These are phyloP conservation scores for Bruguiera parviflora DNA, from an alignment of 345 rosid genomes.

Conservation along the genomic window DNA sequence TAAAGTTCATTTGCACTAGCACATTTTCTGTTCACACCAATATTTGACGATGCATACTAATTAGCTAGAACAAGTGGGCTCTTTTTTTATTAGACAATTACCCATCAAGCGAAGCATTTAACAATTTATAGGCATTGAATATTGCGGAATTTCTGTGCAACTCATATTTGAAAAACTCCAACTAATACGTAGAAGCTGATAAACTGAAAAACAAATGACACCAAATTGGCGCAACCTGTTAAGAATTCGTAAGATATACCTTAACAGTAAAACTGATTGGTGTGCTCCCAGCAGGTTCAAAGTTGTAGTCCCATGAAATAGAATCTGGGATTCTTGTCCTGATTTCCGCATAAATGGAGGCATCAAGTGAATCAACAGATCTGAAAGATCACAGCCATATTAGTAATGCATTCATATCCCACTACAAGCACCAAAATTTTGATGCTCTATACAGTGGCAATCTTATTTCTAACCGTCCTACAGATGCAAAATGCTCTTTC, in stretches of 20 bases:
- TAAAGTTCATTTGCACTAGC: neutral
- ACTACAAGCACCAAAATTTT: neutral
- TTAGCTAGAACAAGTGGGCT: no score
- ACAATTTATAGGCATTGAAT: no score
- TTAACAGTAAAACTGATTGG: slow-evolving; percentile 77
- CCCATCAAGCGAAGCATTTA: no score
- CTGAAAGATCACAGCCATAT: slow-evolving; percentile 29
- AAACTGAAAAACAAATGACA: neutral
- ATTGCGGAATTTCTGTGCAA: no score
- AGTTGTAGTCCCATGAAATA: slow-evolving; percentile 76
- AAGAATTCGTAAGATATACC: slow-evolving; percentile 29
- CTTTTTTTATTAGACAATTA: no score
- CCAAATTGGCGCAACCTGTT: neutral
- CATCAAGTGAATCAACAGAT: slow-evolving; percentile 66
- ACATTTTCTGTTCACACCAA: neutral
- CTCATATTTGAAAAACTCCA: no score
- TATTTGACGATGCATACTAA: neutral
- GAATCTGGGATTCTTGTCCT: slow-evolving; percentile 82
- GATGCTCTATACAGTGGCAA: neutral
- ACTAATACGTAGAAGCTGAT: no score
- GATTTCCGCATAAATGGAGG: slow-evolving; percentile 84
- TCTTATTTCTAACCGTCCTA: neutral
- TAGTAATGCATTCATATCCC: neutral
- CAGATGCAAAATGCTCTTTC: neutral
- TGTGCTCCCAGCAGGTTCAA: slow-evolving; percentile 71